Percentiles rank a stretch among this genome's conserved stretches.
Conservation (phyloP, 2,329 filamentous ascomycete species). For the Neopestalotiopsis clavispora region DNA sequence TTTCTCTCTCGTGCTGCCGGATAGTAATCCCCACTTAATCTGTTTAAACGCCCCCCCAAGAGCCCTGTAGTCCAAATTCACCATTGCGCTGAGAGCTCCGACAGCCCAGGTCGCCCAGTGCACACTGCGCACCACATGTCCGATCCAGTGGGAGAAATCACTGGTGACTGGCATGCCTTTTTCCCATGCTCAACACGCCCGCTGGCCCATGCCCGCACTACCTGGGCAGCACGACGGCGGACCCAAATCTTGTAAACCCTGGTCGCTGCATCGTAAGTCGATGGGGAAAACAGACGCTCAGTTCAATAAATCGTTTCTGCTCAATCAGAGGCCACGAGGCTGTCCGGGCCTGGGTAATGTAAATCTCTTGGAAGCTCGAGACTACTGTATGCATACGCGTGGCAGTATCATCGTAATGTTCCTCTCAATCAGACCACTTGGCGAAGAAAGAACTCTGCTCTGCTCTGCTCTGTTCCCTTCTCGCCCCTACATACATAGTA, state of each 20-base stretch:
- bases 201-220: not conserved
- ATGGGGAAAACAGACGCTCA: conserved; percentile 1
- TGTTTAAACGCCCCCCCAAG: not conserved
- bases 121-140: not conserved
- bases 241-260: conserved; percentile 13
- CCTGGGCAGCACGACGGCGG: not conserved
- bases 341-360: not conserved
- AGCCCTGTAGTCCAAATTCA: not conserved
- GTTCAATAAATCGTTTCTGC: conserved; percentile 6
- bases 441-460: not conserved
- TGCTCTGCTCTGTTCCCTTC: not conserved
- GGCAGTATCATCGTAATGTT: not conserved
- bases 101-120: not conserved
- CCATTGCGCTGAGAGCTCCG: not conserved
- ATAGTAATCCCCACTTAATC: not conserved
- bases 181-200: not conserved
- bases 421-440: not conserved
- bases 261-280: not conserved
- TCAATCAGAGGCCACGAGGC: not conserved
- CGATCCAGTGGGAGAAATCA: not conserved
- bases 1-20: conserved; percentile 2
- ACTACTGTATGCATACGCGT: no score
- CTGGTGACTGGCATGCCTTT: not conserved
- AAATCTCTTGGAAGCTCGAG: not conserved
- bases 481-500: not conserved